Percentiles rank a stretch among this genome's conserved stretches.
Conservation (phyloP, 192 early-diverging fungal genomes). For the Coemansia sp. region DNA sequence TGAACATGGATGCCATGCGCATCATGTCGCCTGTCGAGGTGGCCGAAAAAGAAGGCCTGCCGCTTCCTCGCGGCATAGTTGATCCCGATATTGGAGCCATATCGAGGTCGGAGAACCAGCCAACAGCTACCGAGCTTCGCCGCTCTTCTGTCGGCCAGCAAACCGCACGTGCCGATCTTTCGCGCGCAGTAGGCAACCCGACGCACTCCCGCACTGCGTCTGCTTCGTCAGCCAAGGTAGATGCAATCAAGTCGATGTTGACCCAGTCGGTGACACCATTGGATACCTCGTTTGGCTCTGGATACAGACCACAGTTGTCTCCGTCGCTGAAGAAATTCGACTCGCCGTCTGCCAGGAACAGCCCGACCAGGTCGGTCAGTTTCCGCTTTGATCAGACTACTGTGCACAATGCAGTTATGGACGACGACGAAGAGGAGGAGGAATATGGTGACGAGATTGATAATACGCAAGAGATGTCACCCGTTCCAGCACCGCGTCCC, state of each 20-base stretch:
- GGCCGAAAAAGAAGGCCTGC: slow-evolving; percentile 48
- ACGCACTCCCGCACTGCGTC: neutral
- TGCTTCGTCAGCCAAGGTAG: slow-evolving; percentile 13
- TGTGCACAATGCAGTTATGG: slow-evolving; percentile 2
- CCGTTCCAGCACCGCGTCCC: slow-evolving; percentile 5
- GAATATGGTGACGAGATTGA: neutral
- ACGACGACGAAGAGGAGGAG: slow-evolving; percentile 10
- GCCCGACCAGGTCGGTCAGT: slow-evolving; percentile 48
- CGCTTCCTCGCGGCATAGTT: slow-evolving; percentile 40
- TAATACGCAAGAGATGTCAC: neutral
- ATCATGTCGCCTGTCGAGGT: slow-evolving; percentile 56
- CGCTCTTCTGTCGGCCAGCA: neutral
- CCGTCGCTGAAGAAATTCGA: slow-evolving; percentile 41
- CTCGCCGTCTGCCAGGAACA: slow-evolving; percentile 28
- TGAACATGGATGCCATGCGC: slow-evolving; percentile 17
- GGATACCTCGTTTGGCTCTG: slow-evolving; percentile 1
- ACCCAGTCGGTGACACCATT: slow-evolving; percentile 18
- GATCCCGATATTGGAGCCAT: slow-evolving; percentile 39
- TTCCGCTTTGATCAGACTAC: slow-evolving; percentile 43
- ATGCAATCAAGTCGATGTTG: slow-evolving; percentile 25
- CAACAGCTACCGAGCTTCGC: slow-evolving; percentile 3
- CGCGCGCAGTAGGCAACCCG: neutral
- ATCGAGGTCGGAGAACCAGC: slow-evolving; percentile 28
- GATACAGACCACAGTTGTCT: slow-evolving; percentile 22
- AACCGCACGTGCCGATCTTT: neutral